phyloP scores from a whole-genome alignment of 2,329 filamentous ascomycete genomes.

The Raffaelea arxii region DNA sequence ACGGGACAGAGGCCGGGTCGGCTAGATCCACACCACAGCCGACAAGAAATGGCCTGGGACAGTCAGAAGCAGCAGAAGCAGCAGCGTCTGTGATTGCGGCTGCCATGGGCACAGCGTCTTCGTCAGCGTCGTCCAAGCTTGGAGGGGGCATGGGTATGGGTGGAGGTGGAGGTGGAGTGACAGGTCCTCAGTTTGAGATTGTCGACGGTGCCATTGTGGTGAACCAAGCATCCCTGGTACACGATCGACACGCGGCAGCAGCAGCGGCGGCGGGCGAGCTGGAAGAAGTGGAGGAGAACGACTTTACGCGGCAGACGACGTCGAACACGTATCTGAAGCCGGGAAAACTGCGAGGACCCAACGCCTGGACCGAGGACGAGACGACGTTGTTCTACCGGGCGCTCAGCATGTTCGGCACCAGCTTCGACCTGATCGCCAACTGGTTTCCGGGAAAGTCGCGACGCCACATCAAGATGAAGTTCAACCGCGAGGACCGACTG shows the following conservation, averaged over 20 bases:
- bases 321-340: conserved; percentile 54
- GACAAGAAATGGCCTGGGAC: no score
- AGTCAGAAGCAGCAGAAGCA: conserved; percentile 11
- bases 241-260: conserved; percentile 59
- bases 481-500: conserved; percentile 66
- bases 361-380: conserved; percentile 60
- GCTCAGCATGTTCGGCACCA: conserved; percentile 68
- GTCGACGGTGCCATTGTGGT: conserved; percentile 65
- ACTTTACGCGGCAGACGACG: conserved; percentile 64
- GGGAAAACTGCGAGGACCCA: conserved; percentile 52
- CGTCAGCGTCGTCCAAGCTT: no score
- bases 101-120: not conserved
- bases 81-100: conserved; percentile 3
- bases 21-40: no score
- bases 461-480: conserved; percentile 71
- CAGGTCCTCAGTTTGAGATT: conserved; percentile 49
- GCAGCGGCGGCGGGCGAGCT: conserved; percentile 39
- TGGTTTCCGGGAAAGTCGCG: conserved; percentile 66
- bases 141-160: not conserved
- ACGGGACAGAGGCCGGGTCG: no score
- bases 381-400: conserved; percentile 70
- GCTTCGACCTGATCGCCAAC: conserved; percentile 69
- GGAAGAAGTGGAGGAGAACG: conserved; percentile 65
- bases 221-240: conserved; percentile 55
- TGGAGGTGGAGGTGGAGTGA: conserved; percentile 9